Evolutionary conservation across 73 alveolate genomes (phyloP), one percentile per base, ranked within the genome.

Genomic region (Halteria grandinella): DNA sequence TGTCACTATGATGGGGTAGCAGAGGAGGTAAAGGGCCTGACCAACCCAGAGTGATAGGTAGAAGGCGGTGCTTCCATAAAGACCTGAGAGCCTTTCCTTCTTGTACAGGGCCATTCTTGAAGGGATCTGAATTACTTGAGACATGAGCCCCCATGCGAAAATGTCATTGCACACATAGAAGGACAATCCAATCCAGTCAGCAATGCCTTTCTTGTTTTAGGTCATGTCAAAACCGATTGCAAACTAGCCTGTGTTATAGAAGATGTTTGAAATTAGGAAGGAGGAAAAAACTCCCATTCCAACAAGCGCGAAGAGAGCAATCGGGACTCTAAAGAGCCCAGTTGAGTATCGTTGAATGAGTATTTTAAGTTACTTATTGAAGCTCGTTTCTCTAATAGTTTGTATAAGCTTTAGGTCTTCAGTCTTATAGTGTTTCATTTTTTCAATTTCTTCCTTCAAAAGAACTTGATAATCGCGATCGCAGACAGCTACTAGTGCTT

Each of bases 151-250:
- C 11, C 11, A 25, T 39, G 70, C 20, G 48, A 58, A 29, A 7
- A 63, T 31, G 39, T 75, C 63, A 40, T 32, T 63, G 1, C 77
- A 47, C 32, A 55, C 21, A 45, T 24, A 75, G 70, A 75, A 75
- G 23, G 75, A 45, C 21, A 75, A 27, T 10, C 87, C 87, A 10
- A 75, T 17, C 79, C 78, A 75, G 44, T 75, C 87, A 12, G 53
- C 21, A 45, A 60, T 25, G 5, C 34, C 43, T 21, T 21, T 60
- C 43, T 37, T 60, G 11, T 25, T 25, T 5, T 24, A 18, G 20
- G 1, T 8, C 10, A 60, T n/a, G 27, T 33, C 55, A 8, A 25
- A 5, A 3, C 43, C 77, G 21, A 15, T 17, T 40, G 37, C 77
- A 12, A 60, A 18, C 21, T 60, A 18, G 6, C 77, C 77, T 3